Percentiles rank a stretch among this genome's conserved stretches.
These are phyloP conservation scores for Picea glauca DNA, from an alignment of 75 land plant genomes.

Conservation along the genomic window DNA sequence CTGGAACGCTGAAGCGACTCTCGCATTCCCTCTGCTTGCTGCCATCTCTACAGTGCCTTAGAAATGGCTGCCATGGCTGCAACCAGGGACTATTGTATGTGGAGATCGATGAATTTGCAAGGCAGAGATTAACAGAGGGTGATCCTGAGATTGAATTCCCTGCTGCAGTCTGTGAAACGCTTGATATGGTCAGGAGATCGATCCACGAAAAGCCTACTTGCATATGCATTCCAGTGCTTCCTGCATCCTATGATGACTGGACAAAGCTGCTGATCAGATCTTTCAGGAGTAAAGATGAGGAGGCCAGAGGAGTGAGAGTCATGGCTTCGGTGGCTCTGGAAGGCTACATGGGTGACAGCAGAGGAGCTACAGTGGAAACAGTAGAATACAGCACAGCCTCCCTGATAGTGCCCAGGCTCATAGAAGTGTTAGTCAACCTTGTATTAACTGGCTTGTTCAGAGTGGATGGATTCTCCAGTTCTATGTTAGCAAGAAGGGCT, in stretches of 20 bases:
- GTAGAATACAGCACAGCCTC: not conserved
- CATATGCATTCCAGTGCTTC: conserved; percentile 1
- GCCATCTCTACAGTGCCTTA: not conserved
- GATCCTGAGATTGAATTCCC: not conserved
- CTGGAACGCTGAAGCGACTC: not conserved
- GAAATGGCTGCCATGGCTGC: not conserved
- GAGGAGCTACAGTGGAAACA: not conserved
- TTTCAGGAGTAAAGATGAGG: not conserved
- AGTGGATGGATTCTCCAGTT: not conserved
- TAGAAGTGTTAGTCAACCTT: not conserved
- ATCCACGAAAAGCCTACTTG: not conserved
- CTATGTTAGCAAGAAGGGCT: not conserved
- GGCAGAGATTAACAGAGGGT: not conserved
- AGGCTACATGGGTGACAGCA: not conserved
- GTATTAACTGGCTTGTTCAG: not conserved
- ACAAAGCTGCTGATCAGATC: not conserved
- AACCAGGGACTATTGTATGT: not conserved
- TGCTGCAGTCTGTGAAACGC: not conserved
- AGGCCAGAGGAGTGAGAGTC: not conserved
- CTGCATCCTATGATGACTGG: not conserved
- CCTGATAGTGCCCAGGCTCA: not conserved
- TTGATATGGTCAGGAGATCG: not conserved
- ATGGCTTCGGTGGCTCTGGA: not conserved
- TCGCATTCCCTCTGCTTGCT: not conserved
- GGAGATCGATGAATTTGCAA: not conserved